Percentiles rank a stretch among this genome's conserved stretches.
Evolutionary conservation across 257 asterid genomes (phyloP).

Genomic region (Euphrasia confusa): DNA sequence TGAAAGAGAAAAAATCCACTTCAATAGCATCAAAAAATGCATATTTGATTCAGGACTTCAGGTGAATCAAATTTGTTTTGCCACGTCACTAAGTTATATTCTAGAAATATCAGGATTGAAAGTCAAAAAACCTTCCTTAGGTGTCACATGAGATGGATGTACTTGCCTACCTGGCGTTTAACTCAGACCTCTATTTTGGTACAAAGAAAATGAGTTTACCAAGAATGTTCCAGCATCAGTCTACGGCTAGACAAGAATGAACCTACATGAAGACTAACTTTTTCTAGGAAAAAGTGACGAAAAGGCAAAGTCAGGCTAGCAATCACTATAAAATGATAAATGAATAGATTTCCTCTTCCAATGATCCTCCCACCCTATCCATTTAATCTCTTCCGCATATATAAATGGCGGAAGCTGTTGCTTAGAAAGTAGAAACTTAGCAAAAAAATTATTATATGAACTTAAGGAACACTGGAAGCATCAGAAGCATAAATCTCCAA

Average conservation of each 20-base stretch:
- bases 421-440: no score
- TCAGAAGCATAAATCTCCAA: no score
- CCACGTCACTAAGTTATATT: background rate
- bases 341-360: background rate
- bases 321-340: background rate
- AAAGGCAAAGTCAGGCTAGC: no score
- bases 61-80: background rate
- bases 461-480: no score
- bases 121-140: background rate
- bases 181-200: no score
- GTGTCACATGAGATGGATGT: no score
- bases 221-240: background rate
- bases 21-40: constrained; percentile 1
- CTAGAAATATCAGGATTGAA: background rate
- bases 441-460: no score
- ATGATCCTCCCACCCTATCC: background rate
- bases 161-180: no score
- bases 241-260: background rate
- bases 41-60: background rate
- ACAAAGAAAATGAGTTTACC: background rate
- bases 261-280: background rate
- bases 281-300: no score
- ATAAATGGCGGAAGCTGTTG: no score
- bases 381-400: background rate
- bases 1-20: background rate